A percentile compares a stretch with the other conserved stretches of the same genome.
These are phyloP conservation scores for Pinus tabuliformis DNA, from an alignment of 75 land plant species.

Conservation along the genomic window DNA sequence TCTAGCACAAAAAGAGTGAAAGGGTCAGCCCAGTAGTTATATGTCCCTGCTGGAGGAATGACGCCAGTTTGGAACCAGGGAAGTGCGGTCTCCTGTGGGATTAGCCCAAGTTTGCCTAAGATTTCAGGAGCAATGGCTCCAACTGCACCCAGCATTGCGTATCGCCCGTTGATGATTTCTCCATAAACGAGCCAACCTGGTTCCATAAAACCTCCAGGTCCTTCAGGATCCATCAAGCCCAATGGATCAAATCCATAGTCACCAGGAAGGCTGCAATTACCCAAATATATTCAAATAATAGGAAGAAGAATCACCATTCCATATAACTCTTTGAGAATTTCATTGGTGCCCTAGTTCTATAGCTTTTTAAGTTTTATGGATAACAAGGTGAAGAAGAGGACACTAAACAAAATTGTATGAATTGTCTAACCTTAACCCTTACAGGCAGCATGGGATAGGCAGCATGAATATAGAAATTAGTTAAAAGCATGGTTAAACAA, in stretches of 20 bases:
- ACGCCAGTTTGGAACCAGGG: conserved; percentile 89
- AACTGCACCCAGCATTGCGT: conserved; percentile 87
- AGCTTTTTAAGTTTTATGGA: no score
- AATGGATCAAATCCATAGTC: conserved; percentile 95
- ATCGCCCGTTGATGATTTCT: conserved; percentile 87
- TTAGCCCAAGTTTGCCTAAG: conserved; percentile 77
- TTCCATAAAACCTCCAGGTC: conserved; percentile 94
- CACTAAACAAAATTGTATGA: no score
- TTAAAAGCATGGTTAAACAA: not conserved
- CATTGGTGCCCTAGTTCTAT: no score
- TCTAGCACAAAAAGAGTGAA: conserved; percentile 90
- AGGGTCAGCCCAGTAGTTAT: conserved; percentile 96
- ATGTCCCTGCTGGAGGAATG: conserved; percentile 87
- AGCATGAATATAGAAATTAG: not conserved
- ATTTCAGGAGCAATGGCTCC: conserved; percentile 94
- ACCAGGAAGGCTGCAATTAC: conserved; percentile 66
- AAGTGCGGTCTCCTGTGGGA: conserved; percentile 87
- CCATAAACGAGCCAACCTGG: conserved; percentile 90
- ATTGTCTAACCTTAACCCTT: not conserved
- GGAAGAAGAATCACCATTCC: no score
- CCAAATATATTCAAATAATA: no score
- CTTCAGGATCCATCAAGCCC: conserved; percentile 92
- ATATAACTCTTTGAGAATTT: no score
- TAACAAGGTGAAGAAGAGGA: no score
- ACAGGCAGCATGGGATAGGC: not conserved